Conservation (phyloP, 1,284 basidiomycete genomes). For the Boletus smithii region DNA sequence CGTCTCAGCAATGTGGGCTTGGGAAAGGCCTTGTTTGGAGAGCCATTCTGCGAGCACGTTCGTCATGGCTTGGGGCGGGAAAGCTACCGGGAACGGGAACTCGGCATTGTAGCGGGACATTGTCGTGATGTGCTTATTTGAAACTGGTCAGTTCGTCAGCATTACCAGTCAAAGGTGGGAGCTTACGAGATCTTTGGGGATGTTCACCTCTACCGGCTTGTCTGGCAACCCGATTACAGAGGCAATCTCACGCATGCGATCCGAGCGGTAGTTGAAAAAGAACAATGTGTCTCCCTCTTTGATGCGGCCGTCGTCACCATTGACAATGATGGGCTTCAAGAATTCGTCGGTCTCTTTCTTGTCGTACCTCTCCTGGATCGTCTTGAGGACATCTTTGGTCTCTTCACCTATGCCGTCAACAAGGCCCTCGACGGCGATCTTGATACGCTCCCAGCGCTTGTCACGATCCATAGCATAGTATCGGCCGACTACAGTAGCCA, state of each 20-base stretch:
- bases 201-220: constrained; percentile 60
- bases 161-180: not conserved
- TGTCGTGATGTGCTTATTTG: constrained; percentile 71
- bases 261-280: constrained; percentile 94
- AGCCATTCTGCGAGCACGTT: constrained; percentile 92
- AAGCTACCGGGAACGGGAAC: constrained; percentile 83
- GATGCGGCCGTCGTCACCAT: constrained; percentile 74
- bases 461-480: constrained; percentile 97
- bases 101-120: constrained; percentile 92
- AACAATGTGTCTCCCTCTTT: constrained; percentile 82
- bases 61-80: constrained; percentile 86
- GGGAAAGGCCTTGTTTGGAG: constrained; percentile 70
- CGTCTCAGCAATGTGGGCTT: constrained; percentile 89
- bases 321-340: constrained; percentile 87
- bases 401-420: constrained; percentile 72
- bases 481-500: constrained; percentile 80
- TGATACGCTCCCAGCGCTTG: constrained; percentile 90
- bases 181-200: constrained; percentile 79
- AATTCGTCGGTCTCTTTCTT: constrained; percentile 90
- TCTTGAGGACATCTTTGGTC: constrained; percentile 59
- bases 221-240: constrained; percentile 77
- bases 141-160: not conserved
- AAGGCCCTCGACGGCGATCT: constrained; percentile 82
- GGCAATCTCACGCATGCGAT: constrained; percentile 87
- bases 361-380: constrained; percentile 70